Evolutionary conservation across 768 basidiomycete genomes (phyloP).

Genomic region (Leccinum ochraceum): DNA sequence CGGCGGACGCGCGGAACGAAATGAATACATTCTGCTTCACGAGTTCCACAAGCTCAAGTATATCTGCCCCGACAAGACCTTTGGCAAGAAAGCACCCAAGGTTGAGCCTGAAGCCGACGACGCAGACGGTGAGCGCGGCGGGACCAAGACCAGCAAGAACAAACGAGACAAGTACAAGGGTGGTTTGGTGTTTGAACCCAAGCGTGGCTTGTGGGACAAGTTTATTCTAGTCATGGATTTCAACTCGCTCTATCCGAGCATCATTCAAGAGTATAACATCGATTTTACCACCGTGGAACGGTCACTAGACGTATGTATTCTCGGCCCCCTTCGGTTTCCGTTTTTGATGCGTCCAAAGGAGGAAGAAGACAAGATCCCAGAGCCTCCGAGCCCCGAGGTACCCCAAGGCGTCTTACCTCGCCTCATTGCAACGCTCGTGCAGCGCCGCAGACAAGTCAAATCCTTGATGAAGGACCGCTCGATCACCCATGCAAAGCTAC

Average conservation of each 20-base stretch:
- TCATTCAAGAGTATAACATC: conserved; percentile 99
- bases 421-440: conserved; percentile 95
- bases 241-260: conserved; percentile 98
- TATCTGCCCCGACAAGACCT: conserved; percentile 93
- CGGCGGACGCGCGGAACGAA: conserved; percentile 96
- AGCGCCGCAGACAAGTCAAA: conserved; percentile 87
- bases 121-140: conserved; percentile 46
- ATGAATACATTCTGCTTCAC: conserved; percentile 97
- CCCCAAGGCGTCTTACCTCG: conserved; percentile 91
- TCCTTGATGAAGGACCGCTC: conserved; percentile 89
- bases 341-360: conserved; percentile 34
- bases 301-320: conserved; percentile 51
- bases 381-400: conserved; percentile 72
- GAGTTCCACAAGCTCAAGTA: conserved; percentile 97
- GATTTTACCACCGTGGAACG: conserved; percentile 96
- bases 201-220: conserved; percentile 94
- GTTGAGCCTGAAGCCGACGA: conserved; percentile 54
- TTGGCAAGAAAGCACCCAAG: conserved; percentile 70
- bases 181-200: conserved; percentile 96
- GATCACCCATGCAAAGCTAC: conserved; percentile 68
- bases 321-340: neutral
- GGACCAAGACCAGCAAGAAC: conserved; percentile 54
- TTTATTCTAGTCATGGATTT: conserved; percentile 99
- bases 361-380: conserved; percentile 84
- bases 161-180: conserved; percentile 98